phyloP scores from a whole-genome alignment of 441 rosid species.

The Breynia disticha region DNA sequence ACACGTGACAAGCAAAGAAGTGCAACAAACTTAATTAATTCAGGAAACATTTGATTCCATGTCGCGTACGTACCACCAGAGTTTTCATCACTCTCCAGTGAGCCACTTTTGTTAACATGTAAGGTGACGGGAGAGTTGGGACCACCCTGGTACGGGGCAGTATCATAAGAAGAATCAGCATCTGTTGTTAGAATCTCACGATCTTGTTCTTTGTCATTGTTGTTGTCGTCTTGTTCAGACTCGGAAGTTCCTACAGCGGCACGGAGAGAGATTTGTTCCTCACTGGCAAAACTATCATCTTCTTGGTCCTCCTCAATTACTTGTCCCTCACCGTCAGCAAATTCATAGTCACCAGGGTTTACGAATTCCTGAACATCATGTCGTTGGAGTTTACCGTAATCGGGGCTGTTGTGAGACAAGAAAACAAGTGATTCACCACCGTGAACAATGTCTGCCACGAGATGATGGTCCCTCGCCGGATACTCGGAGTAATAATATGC shows the following conservation, averaged over 20 bases:
- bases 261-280: slow-evolving; percentile 40
- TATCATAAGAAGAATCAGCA: slow-evolving; percentile 23
- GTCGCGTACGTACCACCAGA: slow-evolving; percentile 27
- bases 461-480: slow-evolving; percentile 29
- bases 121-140: slow-evolving; percentile 26
- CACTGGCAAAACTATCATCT: slow-evolving; percentile 16
- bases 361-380: slow-evolving; percentile 12
- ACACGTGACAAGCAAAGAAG: slow-evolving; percentile 8
- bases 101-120: slow-evolving; percentile 23
- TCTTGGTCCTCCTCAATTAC: slow-evolving; percentile 22
- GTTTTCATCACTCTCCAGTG: slow-evolving; percentile 28
- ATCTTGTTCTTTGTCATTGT: slow-evolving; percentile 23
- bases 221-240: slow-evolving; percentile 31
- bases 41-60: slow-evolving; percentile 1
- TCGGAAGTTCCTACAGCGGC: slow-evolving; percentile 43
- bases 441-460: slow-evolving; percentile 53
- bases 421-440: slow-evolving; percentile 52
- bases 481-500: slow-evolving; percentile 32
- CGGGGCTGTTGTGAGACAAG: slow-evolving; percentile 15
- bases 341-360: slow-evolving; percentile 1
- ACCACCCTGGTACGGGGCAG: slow-evolving; percentile 21
- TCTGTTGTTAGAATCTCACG: slow-evolving; percentile 22
- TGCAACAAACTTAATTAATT: slow-evolving; percentile 12
- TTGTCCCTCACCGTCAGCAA: not conserved
- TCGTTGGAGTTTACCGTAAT: slow-evolving; percentile 5